phyloP scores from a whole-genome alignment of 768 basidiomycete genomes.

The Kwoniella mangroviensis region DNA sequence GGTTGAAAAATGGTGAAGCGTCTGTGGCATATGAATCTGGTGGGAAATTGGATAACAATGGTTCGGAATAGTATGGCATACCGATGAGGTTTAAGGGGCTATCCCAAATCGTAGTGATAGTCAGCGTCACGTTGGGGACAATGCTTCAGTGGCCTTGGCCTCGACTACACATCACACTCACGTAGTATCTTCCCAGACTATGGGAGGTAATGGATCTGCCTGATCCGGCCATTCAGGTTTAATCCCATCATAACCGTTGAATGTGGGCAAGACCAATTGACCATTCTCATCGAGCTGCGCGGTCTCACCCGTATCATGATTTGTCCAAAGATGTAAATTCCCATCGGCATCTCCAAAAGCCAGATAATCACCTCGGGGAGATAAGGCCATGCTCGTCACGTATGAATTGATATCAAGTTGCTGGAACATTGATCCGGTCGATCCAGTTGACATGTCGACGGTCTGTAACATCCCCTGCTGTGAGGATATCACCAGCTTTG shows the following conservation, averaged over 20 bases:
- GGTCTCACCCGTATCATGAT: constrained; percentile 63
- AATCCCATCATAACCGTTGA: constrained; percentile 84
- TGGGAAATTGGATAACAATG: constrained; percentile 70
- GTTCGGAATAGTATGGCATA: constrained; percentile 77
- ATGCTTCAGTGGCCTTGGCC: too few relatives aligned
- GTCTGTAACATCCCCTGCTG: constrained; percentile 81
- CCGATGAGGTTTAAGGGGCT: constrained; percentile 90
- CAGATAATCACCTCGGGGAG: constrained; percentile 85
- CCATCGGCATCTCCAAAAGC: constrained; percentile 91
- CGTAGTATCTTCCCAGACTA: constrained; percentile 84
- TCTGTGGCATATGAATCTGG: constrained; percentile 55
- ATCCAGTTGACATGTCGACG: constrained; percentile 66
- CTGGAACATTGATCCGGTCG: constrained; percentile 20
- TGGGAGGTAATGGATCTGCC: constrained; percentile 69
- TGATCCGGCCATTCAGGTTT: constrained; percentile 82
- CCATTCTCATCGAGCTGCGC: constrained; percentile 28
- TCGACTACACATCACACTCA: constrained; percentile 58
- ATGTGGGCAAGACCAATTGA: constrained; percentile 60
- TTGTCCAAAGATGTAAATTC: constrained; percentile 76
- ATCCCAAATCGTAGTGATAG: neutral
- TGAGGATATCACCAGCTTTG: constrained; percentile 75
- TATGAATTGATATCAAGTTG: constrained; percentile 63
- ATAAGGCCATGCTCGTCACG: constrained; percentile 77
- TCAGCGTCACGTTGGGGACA: too few relatives aligned
- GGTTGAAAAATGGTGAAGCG: constrained; percentile 64